Percentiles rank a stretch among this genome's conserved stretches.
phyloP scores from a whole-genome alignment of 305 asterid species.

The Striga hermonthica region DNA sequence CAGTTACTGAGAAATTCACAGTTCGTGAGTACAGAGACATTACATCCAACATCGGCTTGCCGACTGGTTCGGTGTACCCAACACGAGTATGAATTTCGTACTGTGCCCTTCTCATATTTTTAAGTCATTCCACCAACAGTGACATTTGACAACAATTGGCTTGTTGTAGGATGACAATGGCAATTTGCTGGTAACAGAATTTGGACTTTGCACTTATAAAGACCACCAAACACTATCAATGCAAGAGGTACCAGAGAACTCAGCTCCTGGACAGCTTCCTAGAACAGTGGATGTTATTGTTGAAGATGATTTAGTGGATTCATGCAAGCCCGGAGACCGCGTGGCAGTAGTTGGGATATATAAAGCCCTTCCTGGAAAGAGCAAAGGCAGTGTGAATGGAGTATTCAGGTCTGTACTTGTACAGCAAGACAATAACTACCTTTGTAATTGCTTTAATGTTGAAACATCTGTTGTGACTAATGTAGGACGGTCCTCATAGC shows the following conservation, averaged over 20 bases:
- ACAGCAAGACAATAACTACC: no score
- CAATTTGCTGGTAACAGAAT: slow-evolving; percentile 91
- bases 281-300: slow-evolving; percentile 83
- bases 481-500: slow-evolving; percentile 91
- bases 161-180: slow-evolving; percentile 81
- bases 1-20: slow-evolving; percentile 65
- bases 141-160: slow-evolving; percentile 23
- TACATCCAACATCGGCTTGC: slow-evolving; percentile 88
- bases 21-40: slow-evolving; percentile 90
- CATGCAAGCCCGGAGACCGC: slow-evolving; percentile 99
- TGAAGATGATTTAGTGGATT: slow-evolving; percentile 94
- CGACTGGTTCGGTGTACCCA: slow-evolving; percentile 96
- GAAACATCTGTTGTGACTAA: slow-evolving; percentile 12
- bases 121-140: slow-evolving; percentile 16
- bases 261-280: slow-evolving; percentile 54
- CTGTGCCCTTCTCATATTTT: slow-evolving; percentile 13
- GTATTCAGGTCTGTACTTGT: slow-evolving; percentile 68
- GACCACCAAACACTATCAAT: slow-evolving; percentile 91
- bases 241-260: slow-evolving; percentile 97
- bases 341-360: slow-evolving; percentile 92
- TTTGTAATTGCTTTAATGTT: slow-evolving; percentile 2
- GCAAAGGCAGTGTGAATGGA: slow-evolving; percentile 93
- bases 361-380: slow-evolving; percentile 88
- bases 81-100: slow-evolving; percentile 59
- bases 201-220: slow-evolving; percentile 78